Evolutionary conservation across 495 filamentous ascomycete species (phyloP).

Genomic region (Acidiella bohemica): DNA sequence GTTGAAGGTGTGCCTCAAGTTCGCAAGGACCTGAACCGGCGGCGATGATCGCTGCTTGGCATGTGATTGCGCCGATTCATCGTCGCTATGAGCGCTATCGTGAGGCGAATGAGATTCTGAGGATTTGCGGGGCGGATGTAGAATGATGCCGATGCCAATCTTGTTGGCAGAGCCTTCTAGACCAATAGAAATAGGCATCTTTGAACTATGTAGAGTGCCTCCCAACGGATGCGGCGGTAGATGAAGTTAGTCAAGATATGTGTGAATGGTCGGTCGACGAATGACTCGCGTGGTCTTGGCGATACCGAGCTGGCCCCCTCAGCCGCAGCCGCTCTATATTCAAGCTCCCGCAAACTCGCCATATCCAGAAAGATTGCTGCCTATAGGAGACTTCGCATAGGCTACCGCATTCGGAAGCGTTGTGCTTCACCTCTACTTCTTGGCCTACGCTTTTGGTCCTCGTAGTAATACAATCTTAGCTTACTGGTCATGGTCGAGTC

Average conservation of each 20-base stretch:
- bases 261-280: too few species aligned
- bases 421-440: too few species aligned
- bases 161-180: slow-evolving; percentile 98
- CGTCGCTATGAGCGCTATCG: slow-evolving; percentile 19
- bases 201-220: neutral
- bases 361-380: too few species aligned
- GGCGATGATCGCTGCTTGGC: slow-evolving; percentile 31
- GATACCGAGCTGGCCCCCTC: too few species aligned
- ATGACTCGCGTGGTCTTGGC: too few species aligned
- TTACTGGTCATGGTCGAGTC: too few species aligned
- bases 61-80: slow-evolving; percentile 34
- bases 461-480: too few species aligned
- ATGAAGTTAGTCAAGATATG: neutral
- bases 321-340: too few species aligned
- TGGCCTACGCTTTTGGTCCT: too few species aligned
- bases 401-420: too few species aligned
- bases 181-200: slow-evolving; percentile 53
- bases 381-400: too few species aligned
- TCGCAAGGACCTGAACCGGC: slow-evolving; percentile 58
- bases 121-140: slow-evolving; percentile 38
- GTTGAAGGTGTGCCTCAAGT: slow-evolving; percentile 85
- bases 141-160: slow-evolving; percentile 84
- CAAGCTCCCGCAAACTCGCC: too few species aligned
- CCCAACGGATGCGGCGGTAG: neutral
- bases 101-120: slow-evolving; percentile 25